phyloP scores from a whole-genome alignment of 371 early-diverging fungal genomes.

The Batkoa obscura region DNA sequence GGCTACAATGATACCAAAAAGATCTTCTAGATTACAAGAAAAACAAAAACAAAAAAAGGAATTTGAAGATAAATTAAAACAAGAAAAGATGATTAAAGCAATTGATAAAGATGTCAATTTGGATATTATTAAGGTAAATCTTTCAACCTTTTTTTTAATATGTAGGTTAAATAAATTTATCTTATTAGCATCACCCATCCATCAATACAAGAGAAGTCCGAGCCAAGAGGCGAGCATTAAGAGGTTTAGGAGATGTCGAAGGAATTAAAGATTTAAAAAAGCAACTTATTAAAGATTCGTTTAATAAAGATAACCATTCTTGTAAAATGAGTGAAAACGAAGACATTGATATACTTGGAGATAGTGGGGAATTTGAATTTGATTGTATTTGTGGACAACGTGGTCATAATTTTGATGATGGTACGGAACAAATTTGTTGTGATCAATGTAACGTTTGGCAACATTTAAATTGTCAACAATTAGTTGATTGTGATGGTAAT shows the following conservation, averaged over 20 bases:
- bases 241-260: background rate
- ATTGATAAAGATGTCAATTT: background rate
- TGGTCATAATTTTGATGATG: conserved; percentile 1
- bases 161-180: background rate
- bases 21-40: conserved; percentile 3
- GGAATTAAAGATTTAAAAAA: background rate
- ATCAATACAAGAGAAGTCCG: background rate
- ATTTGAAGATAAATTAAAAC: background rate
- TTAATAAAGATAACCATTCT: background rate
- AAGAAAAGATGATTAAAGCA: background rate
- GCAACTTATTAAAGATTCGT: background rate
- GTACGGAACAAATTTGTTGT: background rate
- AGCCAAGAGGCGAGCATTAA: background rate
- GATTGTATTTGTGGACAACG: background rate
- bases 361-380: background rate
- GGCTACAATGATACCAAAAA: background rate
- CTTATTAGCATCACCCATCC: background rate
- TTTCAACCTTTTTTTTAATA: background rate
- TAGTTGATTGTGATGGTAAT: background rate
- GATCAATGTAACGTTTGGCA: conserved; percentile 3
- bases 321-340: background rate
- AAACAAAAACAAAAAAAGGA: background rate
- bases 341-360: background rate
- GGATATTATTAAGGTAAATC: background rate
- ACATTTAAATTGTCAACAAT: conserved; percentile 1